Base-by-base conservation (phyloP, 108 stramenopile genomes). In the Skeletonema menzelii region DNA sequence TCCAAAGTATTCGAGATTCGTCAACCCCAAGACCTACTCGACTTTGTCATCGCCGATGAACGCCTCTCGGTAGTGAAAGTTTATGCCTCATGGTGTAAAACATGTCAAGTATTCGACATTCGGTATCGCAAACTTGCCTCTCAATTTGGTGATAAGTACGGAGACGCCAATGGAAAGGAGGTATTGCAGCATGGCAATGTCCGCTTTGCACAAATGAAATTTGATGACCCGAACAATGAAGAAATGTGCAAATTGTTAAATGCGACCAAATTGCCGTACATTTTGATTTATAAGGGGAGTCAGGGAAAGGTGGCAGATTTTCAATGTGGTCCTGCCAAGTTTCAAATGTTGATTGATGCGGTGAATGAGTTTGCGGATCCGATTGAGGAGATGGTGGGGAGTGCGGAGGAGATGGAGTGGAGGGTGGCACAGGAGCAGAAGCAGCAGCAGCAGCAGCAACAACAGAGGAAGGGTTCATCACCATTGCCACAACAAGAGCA, bases 41-140 rank as follows among this genome's bases (percentile, higher is more conserved):
- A 82, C 68, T 82, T 82, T 68, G 76, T 82, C 30, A 73, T 78
- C 56, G 28, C 72, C 65, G 80, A 82, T 42, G 80, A 82, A 65
- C 73, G 76, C 26, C 62, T 82, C 42, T 73, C 76, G 53, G 60
- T 82, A 44, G 73, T 81, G 47, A 84, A 81, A 63, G 77, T 80
- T 15, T 81, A 77, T 26, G 83, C 83, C 28, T 65, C 56, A 44
- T 84, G 83, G 83, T 84, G 83, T 65, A 80, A 80, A 67, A 80
- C 79, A 6, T 84, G 83, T 58, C 56, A 68, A 30, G 63, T 67
- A 20, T 84, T 84, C 37, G 79, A 75, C 56, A 68, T 62, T 5
- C 59, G 73, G 0, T 84, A 84, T 34, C 69, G 70, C 10, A 75
- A 84, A 56, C 75, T 84, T 12, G 79, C 79, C 37, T 63, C 63